These are phyloP conservation scores for Paramecium primaurelia DNA, from an alignment of 73 alveolate genomes.

Conservation along the genomic window DNA sequence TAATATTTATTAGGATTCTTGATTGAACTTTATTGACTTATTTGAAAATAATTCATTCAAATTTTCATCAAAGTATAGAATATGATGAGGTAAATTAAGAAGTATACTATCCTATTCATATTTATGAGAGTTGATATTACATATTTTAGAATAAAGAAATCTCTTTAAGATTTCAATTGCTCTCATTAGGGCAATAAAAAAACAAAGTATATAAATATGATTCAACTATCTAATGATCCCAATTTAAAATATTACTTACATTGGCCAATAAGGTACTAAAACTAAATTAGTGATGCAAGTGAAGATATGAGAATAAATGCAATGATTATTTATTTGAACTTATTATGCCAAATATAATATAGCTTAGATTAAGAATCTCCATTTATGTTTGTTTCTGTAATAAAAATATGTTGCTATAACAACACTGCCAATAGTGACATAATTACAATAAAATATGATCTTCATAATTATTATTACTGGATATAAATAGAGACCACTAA, in stretches of 20 bases:
- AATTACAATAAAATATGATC: not conserved
- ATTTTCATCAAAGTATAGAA: not conserved
- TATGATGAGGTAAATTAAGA: not conserved
- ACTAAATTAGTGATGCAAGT: not conserved
- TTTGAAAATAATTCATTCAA: not conserved
- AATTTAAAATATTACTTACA: not conserved
- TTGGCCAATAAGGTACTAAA: not conserved
- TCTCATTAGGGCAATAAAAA: not conserved
- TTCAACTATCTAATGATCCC: not conserved
- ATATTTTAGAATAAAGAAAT: not conserved
- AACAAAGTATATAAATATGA: not conserved
- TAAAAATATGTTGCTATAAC: not conserved
- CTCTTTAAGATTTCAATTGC: not conserved
- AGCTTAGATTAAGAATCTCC: not conserved
- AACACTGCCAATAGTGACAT: not conserved
- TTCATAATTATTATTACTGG: not conserved
- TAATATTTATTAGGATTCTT: not conserved
- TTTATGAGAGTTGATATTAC: not conserved
- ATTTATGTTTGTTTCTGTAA: not conserved
- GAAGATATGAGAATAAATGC: not conserved
- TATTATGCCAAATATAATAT: not conserved
- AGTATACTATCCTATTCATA: not conserved
- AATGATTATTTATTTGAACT: not conserved
- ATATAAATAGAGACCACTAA: not conserved
- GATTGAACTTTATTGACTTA: not conserved